Conservation (phyloP, 768 basidiomycete species). For the Collybia nuda region DNA sequence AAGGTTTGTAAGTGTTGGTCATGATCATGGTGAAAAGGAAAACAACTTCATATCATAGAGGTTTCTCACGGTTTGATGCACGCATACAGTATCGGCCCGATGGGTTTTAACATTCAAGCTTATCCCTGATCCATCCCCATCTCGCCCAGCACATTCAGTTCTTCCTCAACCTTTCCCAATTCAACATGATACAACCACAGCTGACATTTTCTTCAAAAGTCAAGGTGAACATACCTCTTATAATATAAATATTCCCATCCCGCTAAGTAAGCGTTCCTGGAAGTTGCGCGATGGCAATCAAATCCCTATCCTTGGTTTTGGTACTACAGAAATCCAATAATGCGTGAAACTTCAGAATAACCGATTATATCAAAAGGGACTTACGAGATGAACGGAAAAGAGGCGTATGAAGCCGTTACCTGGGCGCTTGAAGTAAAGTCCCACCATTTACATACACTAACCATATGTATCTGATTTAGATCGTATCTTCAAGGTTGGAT, state of each 20-base stretch:
- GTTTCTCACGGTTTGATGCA: too few relatives aligned
- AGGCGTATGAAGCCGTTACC: constrained; percentile 54
- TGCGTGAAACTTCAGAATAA: constrained; percentile 3
- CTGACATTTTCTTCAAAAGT: background rate
- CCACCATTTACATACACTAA: too few relatives aligned
- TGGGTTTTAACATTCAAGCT: too few relatives aligned
- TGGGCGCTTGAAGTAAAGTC: constrained; percentile 58
- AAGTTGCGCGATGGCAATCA: constrained; percentile 22
- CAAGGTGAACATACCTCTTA: constrained; percentile 4
- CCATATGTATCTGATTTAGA: too few relatives aligned
- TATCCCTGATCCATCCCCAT: too few relatives aligned
- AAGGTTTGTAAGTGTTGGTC: too few relatives aligned
- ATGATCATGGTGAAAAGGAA: too few relatives aligned
- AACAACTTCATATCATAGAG: too few relatives aligned
- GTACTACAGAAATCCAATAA: constrained; percentile 19
- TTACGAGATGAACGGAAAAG: constrained; percentile 61
- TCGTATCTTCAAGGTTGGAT: constrained; percentile 45
- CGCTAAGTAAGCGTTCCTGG: background rate
- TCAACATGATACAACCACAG: too few relatives aligned
- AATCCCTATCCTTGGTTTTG: constrained; percentile 63
- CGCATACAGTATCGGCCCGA: too few relatives aligned
- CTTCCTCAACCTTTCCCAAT: too few relatives aligned
- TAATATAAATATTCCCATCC: background rate
- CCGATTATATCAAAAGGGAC: constrained; percentile 33
- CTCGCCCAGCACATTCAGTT: too few relatives aligned